A percentile compares a stretch with the other conserved stretches of the same genome.
Evolutionary conservation across 192 early-diverging fungal genomes (phyloP).

Genomic region (Dissophora globulifera): DNA sequence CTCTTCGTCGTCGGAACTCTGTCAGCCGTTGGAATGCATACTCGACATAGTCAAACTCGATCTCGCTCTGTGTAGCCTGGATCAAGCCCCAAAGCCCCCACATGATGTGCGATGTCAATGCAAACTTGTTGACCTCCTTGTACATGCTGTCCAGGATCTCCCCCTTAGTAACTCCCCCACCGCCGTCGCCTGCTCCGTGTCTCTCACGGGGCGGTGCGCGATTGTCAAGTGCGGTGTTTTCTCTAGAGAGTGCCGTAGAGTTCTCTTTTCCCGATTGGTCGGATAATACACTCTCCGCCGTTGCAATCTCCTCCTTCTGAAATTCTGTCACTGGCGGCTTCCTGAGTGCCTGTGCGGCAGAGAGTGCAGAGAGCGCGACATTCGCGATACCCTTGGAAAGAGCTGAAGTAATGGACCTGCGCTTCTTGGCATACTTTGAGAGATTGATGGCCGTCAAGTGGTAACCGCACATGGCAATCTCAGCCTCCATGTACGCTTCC

Average conservation of each 20-base stretch:
- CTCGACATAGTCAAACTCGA: constrained; percentile 80
- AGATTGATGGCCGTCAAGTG: constrained; percentile 43
- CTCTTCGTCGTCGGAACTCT: constrained; percentile 73
- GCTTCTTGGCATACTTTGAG: constrained; percentile 32
- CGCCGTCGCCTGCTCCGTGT: constrained; percentile 21
- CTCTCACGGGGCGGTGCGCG: background rate
- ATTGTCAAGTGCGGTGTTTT: constrained; percentile 23
- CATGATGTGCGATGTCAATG: constrained; percentile 67
- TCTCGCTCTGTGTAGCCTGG: constrained; percentile 78
- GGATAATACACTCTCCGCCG: background rate
- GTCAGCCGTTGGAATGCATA: constrained; percentile 80
- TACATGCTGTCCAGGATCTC: constrained; percentile 52
- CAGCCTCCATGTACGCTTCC: constrained; percentile 69
- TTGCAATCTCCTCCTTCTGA: constrained; percentile 8
- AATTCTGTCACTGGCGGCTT: constrained; percentile 2
- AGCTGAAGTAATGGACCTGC: constrained; percentile 9
- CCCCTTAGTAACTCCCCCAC: constrained; percentile 41
- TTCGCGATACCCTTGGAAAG: constrained; percentile 15
- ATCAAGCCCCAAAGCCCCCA: constrained; percentile 88
- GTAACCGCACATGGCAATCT: constrained; percentile 57
- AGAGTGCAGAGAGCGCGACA: constrained; percentile 19
- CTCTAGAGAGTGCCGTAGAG: no score
- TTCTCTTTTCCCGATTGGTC: constrained; percentile 1
- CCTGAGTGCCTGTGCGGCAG: constrained; percentile 13
- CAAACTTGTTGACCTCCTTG: constrained; percentile 57